Base-by-base conservation (phyloP, 768 basidiomycete genomes). In the Pholiota conissans region DNA sequence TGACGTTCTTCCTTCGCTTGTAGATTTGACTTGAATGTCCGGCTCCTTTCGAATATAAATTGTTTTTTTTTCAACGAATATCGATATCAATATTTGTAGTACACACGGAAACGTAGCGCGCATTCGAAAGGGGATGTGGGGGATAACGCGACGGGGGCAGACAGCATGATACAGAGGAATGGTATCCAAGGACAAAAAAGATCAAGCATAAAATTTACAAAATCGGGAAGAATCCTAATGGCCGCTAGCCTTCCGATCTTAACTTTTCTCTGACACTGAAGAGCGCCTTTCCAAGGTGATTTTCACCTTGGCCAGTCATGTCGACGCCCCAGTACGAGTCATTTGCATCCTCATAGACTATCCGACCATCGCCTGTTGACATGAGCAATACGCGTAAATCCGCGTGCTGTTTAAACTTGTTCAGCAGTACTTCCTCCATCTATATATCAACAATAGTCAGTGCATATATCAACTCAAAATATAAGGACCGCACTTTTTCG, bases 281-380 rank as follows among this genome's bases (percentile, higher is more conserved):
- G 61, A 91, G 76, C 3, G 82, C 75, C 52, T 76, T 79, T 0
- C 90, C 90, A 13, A 91, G 81, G 61, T 86, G 72, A 66, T 92
- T 92, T 34, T 67, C 63, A 8, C 86, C 89, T 10, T 62, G 57
- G 3, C 72, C 73, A 18, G 62, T 60, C 0, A 71, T 63, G 1
- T 86, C 88, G 11, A 80, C 78, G 3, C 90, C 89, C 89, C 89
- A 91, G 65, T 82, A 87, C n/a, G 66, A 34, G 66, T 92, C 88
- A 0, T 71, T 67, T 1, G 72, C 67, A 62, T 87, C 85, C 8
- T 73, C 68, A 63, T 86, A 88, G 3, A 86, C 67, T 30, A 90
- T 72, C 29, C 72, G 73, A 2, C 75, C 74, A 14, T 75, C 63
- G 8, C 78, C 81, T 3, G 90, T 90, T 20, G 69, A 65, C 22